phyloP scores from a whole-genome alignment of 257 asterid species.

The Rubia yunnanensis region DNA sequence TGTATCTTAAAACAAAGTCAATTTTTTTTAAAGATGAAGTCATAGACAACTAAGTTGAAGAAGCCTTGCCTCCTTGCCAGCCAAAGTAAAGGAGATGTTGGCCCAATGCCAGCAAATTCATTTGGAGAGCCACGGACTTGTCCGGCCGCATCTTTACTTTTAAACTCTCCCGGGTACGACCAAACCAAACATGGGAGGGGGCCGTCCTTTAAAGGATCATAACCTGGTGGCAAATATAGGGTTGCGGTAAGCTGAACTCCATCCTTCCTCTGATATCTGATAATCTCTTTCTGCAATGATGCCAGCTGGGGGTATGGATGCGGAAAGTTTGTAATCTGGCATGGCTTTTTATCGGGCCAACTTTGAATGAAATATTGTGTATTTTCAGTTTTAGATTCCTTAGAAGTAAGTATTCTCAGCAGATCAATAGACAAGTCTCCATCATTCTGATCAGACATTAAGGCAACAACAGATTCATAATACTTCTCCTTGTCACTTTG shows the following conservation, averaged over 20 bases:
- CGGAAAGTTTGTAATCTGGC: constrained; percentile 83
- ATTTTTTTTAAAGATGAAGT: not conserved
- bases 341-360: constrained; percentile 86
- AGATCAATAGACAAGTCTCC: constrained; percentile 50
- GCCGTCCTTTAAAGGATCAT: constrained; percentile 83
- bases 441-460: constrained; percentile 75
- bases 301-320: constrained; percentile 96
- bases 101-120: constrained; percentile 92
- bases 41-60: constrained; percentile 12
- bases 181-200: constrained; percentile 98
- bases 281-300: constrained; percentile 87
- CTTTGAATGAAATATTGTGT: constrained; percentile 69
- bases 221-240: constrained; percentile 83
- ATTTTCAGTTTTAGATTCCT: constrained; percentile 93
- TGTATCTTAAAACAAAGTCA: constrained; percentile 6
- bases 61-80: constrained; percentile 69
- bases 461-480: constrained; percentile 69
- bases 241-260: constrained; percentile 99
- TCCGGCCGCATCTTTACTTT: constrained; percentile 95
- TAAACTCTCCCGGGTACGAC: constrained; percentile 99
- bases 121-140: constrained; percentile 99
- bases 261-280: constrained; percentile 84
- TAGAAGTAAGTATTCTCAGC: constrained; percentile 67
- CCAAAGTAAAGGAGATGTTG: constrained; percentile 96
- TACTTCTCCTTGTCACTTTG: constrained; percentile 90